These are phyloP conservation scores for Trichoderma atroviride DNA, from an alignment of 2,329 filamentous ascomycete species.

Conservation along the genomic window DNA sequence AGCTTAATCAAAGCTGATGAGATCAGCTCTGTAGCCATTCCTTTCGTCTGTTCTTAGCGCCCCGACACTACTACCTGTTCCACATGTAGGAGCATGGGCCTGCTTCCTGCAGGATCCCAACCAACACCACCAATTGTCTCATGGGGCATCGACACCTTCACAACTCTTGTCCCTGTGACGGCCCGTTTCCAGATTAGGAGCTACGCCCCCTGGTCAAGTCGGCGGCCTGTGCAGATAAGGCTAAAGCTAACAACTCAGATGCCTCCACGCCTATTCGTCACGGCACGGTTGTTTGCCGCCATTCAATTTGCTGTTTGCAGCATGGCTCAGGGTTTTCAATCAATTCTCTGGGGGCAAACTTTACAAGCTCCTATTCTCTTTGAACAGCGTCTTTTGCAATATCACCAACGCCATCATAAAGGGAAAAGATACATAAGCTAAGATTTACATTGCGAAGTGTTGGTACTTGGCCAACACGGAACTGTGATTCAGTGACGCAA, in stretches of 20 bases:
- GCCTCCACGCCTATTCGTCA: background rate
- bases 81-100: conserved; percentile 19
- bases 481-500: background rate
- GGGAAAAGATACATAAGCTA: background rate
- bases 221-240: background rate
- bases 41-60: background rate
- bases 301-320: background rate
- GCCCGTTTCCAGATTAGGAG: conserved; percentile 20
- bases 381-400: background rate
- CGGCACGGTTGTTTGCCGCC: background rate
- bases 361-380: background rate
- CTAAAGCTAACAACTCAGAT: background rate
- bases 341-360: background rate
- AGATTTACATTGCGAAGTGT: background rate
- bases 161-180: conserved; percentile 15
- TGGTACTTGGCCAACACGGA: background rate
- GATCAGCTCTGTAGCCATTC: background rate
- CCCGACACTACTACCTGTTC: conserved; percentile 13
- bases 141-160: conserved; percentile 3
- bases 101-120: conserved; percentile 22
- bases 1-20: background rate
- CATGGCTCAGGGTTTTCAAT: background rate
- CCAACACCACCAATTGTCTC: conserved; percentile 11
- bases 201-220: background rate
- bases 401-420: background rate